Percentiles rank a stretch among this genome's conserved stretches.
Conservation (phyloP, 805 yeast genomes). For the Suhomyces vadensis region DNA sequence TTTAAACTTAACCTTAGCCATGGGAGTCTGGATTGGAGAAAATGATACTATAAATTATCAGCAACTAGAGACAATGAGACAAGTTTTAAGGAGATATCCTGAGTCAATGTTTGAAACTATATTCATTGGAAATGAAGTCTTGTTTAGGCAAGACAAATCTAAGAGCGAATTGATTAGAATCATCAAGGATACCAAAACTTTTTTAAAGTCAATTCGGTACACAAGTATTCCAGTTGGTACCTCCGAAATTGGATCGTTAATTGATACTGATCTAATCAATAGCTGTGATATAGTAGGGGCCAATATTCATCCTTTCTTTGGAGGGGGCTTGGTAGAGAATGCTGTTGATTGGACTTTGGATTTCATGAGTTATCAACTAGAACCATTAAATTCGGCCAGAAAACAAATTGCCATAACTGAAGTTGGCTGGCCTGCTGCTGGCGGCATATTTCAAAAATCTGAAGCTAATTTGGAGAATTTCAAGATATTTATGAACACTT, state of each 20-base stretch:
- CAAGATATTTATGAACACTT: constrained; percentile 50
- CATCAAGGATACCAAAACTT: constrained; percentile 43
- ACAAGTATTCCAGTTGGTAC: constrained; percentile 58
- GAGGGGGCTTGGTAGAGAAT: constrained; percentile 49
- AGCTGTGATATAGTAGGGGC: constrained; percentile 60
- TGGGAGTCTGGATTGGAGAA: constrained; percentile 64
- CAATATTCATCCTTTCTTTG: constrained; percentile 68
- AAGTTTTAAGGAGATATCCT: constrained; percentile 45
- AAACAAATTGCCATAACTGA: constrained; percentile 53
- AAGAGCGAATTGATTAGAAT: constrained; percentile 37
- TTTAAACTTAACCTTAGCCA: constrained; percentile 54
- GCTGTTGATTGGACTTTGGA: constrained; percentile 57
- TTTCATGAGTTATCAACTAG: constrained; percentile 44
- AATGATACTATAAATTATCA: constrained; percentile 44
- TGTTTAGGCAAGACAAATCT: constrained; percentile 52
- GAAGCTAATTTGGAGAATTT: constrained; percentile 46
- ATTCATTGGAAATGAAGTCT: constrained; percentile 63
- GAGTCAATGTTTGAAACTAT: constrained; percentile 47
- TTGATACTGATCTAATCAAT: constrained; percentile 39
- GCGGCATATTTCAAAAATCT: constrained; percentile 51
- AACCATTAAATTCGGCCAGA: constrained; percentile 33
- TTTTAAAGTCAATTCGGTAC: constrained; percentile 31
- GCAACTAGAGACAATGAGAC: constrained; percentile 49
- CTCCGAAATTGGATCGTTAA: constrained; percentile 55
- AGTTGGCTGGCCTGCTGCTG: constrained; percentile 72